Percentiles rank a stretch among this genome's conserved stretches.
These are phyloP conservation scores for Trametes sanguinea DNA, from an alignment of 768 basidiomycete genomes.

Conservation along the genomic window DNA sequence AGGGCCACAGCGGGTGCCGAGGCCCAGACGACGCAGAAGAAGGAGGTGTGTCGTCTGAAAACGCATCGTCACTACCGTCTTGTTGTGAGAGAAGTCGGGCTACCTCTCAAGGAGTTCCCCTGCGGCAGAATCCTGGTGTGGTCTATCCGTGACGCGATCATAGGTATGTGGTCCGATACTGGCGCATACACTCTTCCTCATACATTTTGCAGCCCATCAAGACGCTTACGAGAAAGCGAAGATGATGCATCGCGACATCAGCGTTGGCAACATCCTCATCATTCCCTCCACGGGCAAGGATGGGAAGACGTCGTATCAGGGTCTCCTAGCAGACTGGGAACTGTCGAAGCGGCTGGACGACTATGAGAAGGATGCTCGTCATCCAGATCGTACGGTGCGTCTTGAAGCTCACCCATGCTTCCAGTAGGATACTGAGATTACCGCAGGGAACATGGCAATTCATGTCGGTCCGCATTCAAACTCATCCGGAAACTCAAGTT, in stretches of 20 bases:
- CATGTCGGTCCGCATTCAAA: slow-evolving; percentile 16
- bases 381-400: slow-evolving; percentile 8
- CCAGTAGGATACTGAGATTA: not conserved
- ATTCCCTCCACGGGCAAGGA: not conserved
- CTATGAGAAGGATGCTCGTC: not conserved
- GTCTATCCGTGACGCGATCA: no score
- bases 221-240: slow-evolving; percentile 3
- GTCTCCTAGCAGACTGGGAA: slow-evolving; percentile 12
- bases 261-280: slow-evolving; percentile 16
- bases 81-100: no score
- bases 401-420: not conserved
- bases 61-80: no score
- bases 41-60: no score
- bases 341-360: not conserved
- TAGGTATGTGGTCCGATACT: no score
- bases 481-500: not conserved
- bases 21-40: no score
- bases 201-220: not conserved
- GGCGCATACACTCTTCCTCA: not conserved
- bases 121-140: no score
- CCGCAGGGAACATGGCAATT: slow-evolving; percentile 28
- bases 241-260: slow-evolving; percentile 15
- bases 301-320: not conserved
- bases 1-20: no score
- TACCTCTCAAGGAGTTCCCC: no score